Base-by-base conservation (phyloP, 2,329 filamentous ascomycete genomes). In the Penicillium concentricum region DNA sequence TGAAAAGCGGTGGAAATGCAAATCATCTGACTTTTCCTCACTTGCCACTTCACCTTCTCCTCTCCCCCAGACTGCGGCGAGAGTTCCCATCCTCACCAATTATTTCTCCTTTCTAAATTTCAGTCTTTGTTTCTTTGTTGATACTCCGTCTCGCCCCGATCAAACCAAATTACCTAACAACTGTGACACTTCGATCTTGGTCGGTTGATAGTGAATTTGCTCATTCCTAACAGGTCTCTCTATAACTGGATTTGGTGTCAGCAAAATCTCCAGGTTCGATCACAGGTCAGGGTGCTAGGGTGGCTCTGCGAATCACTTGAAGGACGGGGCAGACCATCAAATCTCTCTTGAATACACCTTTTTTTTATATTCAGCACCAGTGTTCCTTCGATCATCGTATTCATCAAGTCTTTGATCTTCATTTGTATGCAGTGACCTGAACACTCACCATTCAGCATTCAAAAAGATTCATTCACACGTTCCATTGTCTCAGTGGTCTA, bases 381-480 rank as follows among this genome's bases (percentile, higher is more conserved):
- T 61, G 63, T 63, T 56, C 45, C 41, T 60, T 59, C 58, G 56
- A 57, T 56, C 54, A 56, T 67, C 72, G 67, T 73, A 71, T 66
- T 63, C 62, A 62, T 63, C 69, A 64, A 58, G 61, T 41, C 45
- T 52, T 67, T 66, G 51, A 57, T 65, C 60, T 68, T 67, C 59
- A 63, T 69, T 67, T 73, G 68, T 74, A 71, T 72, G 61, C 70
- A 72, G 68, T 66, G 66, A 61, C 58, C 51, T 64, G 61, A 64
- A 59, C 56, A 58, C 61, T 66, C 61, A 64, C 57, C 61, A 55
- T 61, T 58, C 65, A 63, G 54, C 63, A 65, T 65, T 56, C 62
- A 69, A 69, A 61, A 59, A 67, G 59, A 62, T 58, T 57, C 62
- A 57, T 64, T 59, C 59, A 62, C 58, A 67, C 56, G 65, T 58